Percentiles rank a stretch among this genome's conserved stretches.
These are phyloP conservation scores for Zygosaccharomyces bisporus DNA, from an alignment of 805 yeast genomes.

Conservation along the genomic window DNA sequence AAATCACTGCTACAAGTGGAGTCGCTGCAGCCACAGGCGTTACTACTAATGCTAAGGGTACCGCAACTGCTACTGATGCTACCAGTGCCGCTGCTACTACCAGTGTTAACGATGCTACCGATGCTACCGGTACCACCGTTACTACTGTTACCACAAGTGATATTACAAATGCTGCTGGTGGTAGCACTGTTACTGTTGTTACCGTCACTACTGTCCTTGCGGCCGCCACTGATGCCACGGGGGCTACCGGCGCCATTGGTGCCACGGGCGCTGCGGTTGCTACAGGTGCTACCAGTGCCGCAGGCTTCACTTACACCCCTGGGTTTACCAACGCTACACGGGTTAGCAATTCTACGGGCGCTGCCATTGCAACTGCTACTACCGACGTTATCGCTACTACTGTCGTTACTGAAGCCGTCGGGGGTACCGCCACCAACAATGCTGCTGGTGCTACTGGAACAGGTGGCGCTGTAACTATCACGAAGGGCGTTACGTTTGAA, in stretches of 20 bases:
- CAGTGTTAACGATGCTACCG: neutral
- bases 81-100: constrained; percentile 3
- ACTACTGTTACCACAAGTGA: constrained; percentile 10
- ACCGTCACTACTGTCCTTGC: constrained; percentile 16
- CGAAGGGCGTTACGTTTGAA: constrained; percentile 6
- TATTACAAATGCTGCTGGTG: constrained; percentile 5
- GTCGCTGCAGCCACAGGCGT: neutral
- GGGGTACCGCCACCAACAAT: neutral
- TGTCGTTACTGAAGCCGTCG: constrained; percentile 9
- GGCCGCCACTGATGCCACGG: constrained; percentile 11
- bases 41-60: neutral
- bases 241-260: neutral
- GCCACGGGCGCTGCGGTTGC: constrained; percentile 9
- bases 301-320: neutral
- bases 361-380: constrained; percentile 11
- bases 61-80: constrained; percentile 11
- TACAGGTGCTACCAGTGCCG: constrained; percentile 5
- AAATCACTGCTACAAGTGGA: neutral
- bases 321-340: constrained; percentile 12
- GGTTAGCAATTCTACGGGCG: neutral
- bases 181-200: constrained; percentile 16
- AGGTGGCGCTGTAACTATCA: neutral
- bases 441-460: constrained; percentile 9
- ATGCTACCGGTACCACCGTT: constrained; percentile 13
- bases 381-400: constrained; percentile 7